phyloP scores from a whole-genome alignment of 306 rosid species.

The cucumber (Cucumis sativus) region Cucumber_9930_V3 NC_026657.2:35820001-35820500 shows the following conservation, averaged over 20 bases:
- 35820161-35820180: too few relatives aligned
- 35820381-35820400: background rate
- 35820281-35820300: background rate
- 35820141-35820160: background rate
- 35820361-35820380: background rate
- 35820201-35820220: background rate
- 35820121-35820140: background rate
- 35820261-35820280: background rate
- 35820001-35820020: background rate
- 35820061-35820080: slow-evolving; percentile 57
- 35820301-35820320: background rate
- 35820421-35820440: background rate
- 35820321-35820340: background rate
- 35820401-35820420: background rate
- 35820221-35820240: too few relatives aligned
- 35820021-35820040: background rate
- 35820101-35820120: background rate
- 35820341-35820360: background rate
- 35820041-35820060: background rate
- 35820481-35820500: slow-evolving; percentile 89
- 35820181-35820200: too few relatives aligned
- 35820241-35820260: too few relatives aligned
- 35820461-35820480: slow-evolving; percentile 88
- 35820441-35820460: background rate
- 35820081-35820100: slow-evolving; percentile 20